A percentile compares a stretch with the other conserved stretches of the same genome.
phyloP scores from a whole-genome alignment of 495 filamentous ascomycete genomes.

The Xylaria bambusicola region DNA sequence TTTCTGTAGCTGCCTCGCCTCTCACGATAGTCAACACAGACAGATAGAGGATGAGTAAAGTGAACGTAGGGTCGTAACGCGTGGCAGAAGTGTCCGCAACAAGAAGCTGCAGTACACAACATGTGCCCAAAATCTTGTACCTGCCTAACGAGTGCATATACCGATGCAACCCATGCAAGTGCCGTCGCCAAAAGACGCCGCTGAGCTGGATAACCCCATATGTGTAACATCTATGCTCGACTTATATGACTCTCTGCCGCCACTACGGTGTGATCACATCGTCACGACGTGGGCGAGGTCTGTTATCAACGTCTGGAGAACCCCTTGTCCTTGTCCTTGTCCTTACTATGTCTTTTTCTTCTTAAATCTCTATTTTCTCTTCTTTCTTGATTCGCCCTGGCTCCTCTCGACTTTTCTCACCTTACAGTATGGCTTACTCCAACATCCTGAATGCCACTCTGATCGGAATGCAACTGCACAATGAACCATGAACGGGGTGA shows the following conservation, averaged over 20 bases:
- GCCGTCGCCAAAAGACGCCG: slow-evolving; percentile 16
- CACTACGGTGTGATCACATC: background rate
- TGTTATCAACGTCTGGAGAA: slow-evolving; percentile 6
- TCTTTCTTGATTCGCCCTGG: too few species aligned
- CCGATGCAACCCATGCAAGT: slow-evolving; percentile 20
- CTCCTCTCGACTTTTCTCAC: too few species aligned
- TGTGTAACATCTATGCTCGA: slow-evolving; percentile 1
- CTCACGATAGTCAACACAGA: too few species aligned
- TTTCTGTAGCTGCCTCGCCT: too few species aligned
- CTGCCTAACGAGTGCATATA: slow-evolving; percentile 21
- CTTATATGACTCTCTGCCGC: background rate
- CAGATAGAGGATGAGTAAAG: too few species aligned
- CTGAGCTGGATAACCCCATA: slow-evolving; percentile 14
- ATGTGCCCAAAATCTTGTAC: slow-evolving; percentile 14
- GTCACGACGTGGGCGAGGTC: background rate
- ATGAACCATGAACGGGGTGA: background rate
- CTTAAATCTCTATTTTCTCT: slow-evolving; percentile 1
- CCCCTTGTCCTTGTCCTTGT: background rate
- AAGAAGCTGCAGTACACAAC: slow-evolving; percentile 19
- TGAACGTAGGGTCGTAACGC: slow-evolving; percentile 1
- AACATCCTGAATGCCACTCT: slow-evolving; percentile 5
- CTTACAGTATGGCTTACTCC: slow-evolving; percentile 18
- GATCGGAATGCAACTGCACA: slow-evolving; percentile 9
- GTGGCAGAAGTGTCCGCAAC: slow-evolving; percentile 1
- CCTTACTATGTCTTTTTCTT: background rate